Base-by-base conservation (phyloP, 257 asterid species). In the Marsdenia floribunda region DNA sequence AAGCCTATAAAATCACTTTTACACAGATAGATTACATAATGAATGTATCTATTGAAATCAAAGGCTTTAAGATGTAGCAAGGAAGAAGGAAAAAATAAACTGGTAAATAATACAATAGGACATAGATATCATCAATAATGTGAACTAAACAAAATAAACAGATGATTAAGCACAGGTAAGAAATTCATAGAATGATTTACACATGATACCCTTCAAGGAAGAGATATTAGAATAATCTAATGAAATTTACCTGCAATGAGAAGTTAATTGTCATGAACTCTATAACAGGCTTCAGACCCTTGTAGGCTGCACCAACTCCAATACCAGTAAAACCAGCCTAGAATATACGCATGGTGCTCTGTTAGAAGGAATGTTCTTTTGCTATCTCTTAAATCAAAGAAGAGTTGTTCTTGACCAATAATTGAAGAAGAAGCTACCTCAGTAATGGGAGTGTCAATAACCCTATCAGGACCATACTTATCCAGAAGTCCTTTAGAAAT, bases 271-370 rank as follows among this genome's bases (percentile, higher is more conserved):
- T 94, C 98, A 94, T 94, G 80, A 94, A 94, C 81, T 94, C 98
- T 61, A 94, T 67, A 54, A 94, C 78, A 71, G 98, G 98, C 88
- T 71, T 90, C 73, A 94, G 83, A 73, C 98, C 98, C 76, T 94
- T 81, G 83, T 94, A 94, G 68, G 98, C 98, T 67, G 98, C 97
- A 75, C 98, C 98, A 47, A 94, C 97, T 80, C 88, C 97, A 71
- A 94, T 94, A 75, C 98, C 98, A 74, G 97, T 11, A 82, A 94
- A 94, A 72, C 98, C 98, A 76, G 98, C 98, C 98, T 91, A 74
- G 2, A 75, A 75, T 71, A 74, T 38, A 73, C 68, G 50, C 57
- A 66, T 35, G 24, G n/a, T 13, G 61, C 37, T 73, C 35, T 76
- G 49, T 73, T 13, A 22, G 81, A 76, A 71, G n/a, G 63, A 70